Conservation (phyloP, 75 land plant species). For the Adiantum capillusveneris region DNA sequence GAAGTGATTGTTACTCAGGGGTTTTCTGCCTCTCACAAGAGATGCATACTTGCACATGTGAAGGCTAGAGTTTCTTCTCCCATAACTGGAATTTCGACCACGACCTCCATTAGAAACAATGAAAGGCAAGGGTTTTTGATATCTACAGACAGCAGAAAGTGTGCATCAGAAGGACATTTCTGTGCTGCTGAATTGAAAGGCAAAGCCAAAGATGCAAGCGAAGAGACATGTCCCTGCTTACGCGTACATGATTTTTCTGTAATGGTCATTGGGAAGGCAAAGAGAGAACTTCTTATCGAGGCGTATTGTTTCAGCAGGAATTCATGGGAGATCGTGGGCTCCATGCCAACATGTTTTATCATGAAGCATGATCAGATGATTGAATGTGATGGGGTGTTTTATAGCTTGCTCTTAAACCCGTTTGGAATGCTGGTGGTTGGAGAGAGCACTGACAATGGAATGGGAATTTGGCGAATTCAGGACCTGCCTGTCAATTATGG, state of each 20-base stretch:
- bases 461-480: background rate
- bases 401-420: background rate
- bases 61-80: background rate
- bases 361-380: slow-evolving; percentile 3
- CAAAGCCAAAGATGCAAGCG: background rate
- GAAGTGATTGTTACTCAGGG: slow-evolving; percentile 1
- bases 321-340: slow-evolving; percentile 1
- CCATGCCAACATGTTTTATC: background rate
- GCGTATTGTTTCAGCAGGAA: background rate
- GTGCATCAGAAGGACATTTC: too few species aligned
- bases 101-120: background rate
- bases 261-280: background rate
- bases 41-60: background rate
- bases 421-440: background rate
- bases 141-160: background rate
- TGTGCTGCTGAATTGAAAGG: background rate
- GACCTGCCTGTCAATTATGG: background rate
- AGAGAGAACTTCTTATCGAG: slow-evolving; percentile 5
- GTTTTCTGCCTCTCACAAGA: background rate
- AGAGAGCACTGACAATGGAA: background rate
- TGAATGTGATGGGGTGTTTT: background rate
- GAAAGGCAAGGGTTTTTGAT: background rate
- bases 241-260: background rate
- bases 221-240: background rate
- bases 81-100: too few species aligned